Evolutionary conservation across 805 yeast genomes (phyloP).

Genomic region (Yarrowia osloensis): DNA sequence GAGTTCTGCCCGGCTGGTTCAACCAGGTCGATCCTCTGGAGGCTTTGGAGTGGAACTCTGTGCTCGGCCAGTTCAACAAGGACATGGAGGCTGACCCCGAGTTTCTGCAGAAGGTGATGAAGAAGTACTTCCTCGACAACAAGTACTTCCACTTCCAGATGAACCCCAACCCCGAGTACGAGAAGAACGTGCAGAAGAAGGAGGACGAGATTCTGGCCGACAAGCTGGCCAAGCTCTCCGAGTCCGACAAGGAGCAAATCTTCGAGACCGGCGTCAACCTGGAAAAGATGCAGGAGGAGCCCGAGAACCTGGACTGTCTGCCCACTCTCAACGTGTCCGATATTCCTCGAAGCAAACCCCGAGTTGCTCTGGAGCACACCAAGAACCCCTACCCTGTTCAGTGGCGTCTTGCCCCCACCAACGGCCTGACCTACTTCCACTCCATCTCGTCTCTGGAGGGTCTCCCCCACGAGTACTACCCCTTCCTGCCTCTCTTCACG

Average conservation of each 20-base stretch:
- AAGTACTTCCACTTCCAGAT: conserved; percentile 73
- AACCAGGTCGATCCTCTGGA: conserved; percentile 78
- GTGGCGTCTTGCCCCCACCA: conserved; percentile 30
- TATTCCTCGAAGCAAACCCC: conserved; percentile 52
- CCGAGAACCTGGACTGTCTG: conserved; percentile 73
- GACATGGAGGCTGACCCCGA: conserved; percentile 59
- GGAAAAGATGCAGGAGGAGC: conserved; percentile 61
- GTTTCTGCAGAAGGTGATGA: conserved; percentile 62
- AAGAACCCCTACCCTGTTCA: conserved; percentile 13
- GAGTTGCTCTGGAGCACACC: conserved; percentile 5
- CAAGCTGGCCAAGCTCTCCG: conserved; percentile 50
- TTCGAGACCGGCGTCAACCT: conserved; percentile 61
- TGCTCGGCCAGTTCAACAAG: conserved; percentile 58
- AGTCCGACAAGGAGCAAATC: conserved; percentile 59
- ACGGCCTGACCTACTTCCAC: conserved; percentile 73
- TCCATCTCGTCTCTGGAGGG: conserved; percentile 61
- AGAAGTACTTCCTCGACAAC: conserved; percentile 52
- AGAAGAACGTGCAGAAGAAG: conserved; percentile 52
- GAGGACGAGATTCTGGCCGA: conserved; percentile 56
- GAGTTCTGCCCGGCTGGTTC: conserved; percentile 82
- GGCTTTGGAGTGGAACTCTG: conserved; percentile 62
- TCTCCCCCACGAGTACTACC: conserved; percentile 63
- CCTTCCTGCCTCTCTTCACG: conserved; percentile 73
- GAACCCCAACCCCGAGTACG: conserved; percentile 66
- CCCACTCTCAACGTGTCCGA: conserved; percentile 78